Evolutionary conservation across 2,329 filamentous ascomycete genomes (phyloP).

Genomic region (Aspergillus fructus): DNA sequence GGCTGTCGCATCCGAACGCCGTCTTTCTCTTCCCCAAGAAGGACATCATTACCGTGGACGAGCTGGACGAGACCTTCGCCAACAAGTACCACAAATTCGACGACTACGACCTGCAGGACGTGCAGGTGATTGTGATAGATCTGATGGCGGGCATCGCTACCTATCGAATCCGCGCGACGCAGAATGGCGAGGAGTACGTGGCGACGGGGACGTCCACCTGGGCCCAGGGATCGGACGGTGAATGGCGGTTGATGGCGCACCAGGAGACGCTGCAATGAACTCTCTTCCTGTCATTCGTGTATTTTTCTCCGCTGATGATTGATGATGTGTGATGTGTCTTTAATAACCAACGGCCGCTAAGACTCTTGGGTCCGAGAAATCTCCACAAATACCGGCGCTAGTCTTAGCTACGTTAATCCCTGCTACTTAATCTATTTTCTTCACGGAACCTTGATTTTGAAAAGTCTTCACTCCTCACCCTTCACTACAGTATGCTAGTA

Average conservation of each 20-base stretch:
- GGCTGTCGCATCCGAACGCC: constrained; percentile 29
- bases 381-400: constrained; percentile 4
- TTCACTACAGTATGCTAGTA: not conserved
- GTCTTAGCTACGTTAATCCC: not conserved
- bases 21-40: constrained; percentile 36
- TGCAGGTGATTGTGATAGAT: constrained; percentile 33
- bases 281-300: no score
- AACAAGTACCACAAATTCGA: constrained; percentile 39
- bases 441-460: not conserved
- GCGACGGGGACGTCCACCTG: constrained; percentile 36
- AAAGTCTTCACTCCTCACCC: not conserved
- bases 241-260: constrained; percentile 37
- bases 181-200: constrained; percentile 26
- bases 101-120: constrained; percentile 16
- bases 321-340: not conserved
- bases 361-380: not conserved
- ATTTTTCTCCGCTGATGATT: not conserved
- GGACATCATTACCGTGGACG: constrained; percentile 32
- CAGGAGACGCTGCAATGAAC: constrained; percentile 32
- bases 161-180: constrained; percentile 31
- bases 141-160: constrained; percentile 38
- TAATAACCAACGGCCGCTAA: not conserved
- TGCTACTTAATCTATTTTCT: not conserved
- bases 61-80: constrained; percentile 26
- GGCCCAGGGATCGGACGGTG: constrained; percentile 39